Evolutionary conservation across 2,329 filamentous ascomycete genomes (phyloP).

Genomic region (Aureobasidium lini): DNA sequence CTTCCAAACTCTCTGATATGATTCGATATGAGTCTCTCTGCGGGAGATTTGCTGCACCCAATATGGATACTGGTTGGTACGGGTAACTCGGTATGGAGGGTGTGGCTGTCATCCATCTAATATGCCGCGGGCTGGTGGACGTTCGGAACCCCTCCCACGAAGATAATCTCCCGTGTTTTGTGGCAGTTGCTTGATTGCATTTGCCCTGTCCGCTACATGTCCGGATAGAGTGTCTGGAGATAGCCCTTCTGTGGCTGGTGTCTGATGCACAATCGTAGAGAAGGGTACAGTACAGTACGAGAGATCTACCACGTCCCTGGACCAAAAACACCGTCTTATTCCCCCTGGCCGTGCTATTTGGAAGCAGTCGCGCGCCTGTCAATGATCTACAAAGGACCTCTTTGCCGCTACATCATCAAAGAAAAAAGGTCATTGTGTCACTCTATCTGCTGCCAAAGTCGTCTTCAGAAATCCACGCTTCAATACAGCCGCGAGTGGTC

Average conservation of each 20-base stretch:
- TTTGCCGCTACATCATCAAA: neutral
- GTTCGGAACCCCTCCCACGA: neutral
- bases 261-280: neutral
- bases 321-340: neutral
- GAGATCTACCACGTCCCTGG: neutral
- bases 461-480: neutral
- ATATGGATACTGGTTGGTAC: neutral
- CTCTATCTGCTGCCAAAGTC: neutral
- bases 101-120: neutral
- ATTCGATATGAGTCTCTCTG: neutral
- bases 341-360: neutral
- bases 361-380: neutral
- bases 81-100: neutral
- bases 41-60: conserved; percentile 12
- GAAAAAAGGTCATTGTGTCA: neutral
- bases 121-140: neutral
- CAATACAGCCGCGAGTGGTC: neutral
- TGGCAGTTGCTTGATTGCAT: neutral
- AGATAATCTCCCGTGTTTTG: neutral
- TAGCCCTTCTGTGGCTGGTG: neutral
- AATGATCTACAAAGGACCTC: neutral
- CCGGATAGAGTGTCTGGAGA: neutral
- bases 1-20: neutral
- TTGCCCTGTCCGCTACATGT: neutral
- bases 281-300: neutral